Evolutionary conservation across 805 yeast species (phyloP).

Genomic region (Candida cerambycidarum): DNA sequence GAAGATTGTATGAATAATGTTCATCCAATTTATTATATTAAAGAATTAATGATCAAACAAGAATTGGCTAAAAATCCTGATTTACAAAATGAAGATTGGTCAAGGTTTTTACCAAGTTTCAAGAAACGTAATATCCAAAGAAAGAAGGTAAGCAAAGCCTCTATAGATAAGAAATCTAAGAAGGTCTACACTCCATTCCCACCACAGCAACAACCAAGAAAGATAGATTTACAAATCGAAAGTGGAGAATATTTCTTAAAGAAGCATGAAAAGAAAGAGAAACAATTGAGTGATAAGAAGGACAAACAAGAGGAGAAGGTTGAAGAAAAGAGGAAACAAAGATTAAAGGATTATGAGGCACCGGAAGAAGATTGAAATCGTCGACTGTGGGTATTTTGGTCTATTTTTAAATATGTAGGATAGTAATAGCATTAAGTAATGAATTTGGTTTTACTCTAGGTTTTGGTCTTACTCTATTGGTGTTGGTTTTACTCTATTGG

Average conservation of each 20-base stretch:
- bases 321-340: slow-evolving; percentile 62
- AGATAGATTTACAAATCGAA: slow-evolving; percentile 95
- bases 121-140: slow-evolving; percentile 95
- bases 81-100: slow-evolving; percentile 94
- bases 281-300: slow-evolving; percentile 71
- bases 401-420: neutral
- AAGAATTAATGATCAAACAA: slow-evolving; percentile 95
- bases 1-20: slow-evolving; percentile 97
- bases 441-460: too few relatives aligned
- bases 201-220: slow-evolving; percentile 94
- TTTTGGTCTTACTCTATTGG: too few relatives aligned
- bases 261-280: slow-evolving; percentile 74
- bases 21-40: slow-evolving; percentile 97
- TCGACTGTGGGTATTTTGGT: too few relatives aligned
- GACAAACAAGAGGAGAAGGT: slow-evolving; percentile 74
- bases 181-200: slow-evolving; percentile 98
- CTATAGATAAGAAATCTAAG: slow-evolving; percentile 61
- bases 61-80: slow-evolving; percentile 95
- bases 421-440: too few relatives aligned
- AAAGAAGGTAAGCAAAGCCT: slow-evolving; percentile 52
- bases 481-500: too few relatives aligned
- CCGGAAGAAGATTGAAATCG: slow-evolving; percentile 73
- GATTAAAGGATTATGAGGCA: slow-evolving; percentile 77
- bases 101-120: slow-evolving; percentile 92
- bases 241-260: slow-evolving; percentile 97